Evolutionary conservation across 306 rosid genomes (phyloP), one percentile per base, ranked within the genome.

Genomic region (Cucurbita pepo): DNA sequence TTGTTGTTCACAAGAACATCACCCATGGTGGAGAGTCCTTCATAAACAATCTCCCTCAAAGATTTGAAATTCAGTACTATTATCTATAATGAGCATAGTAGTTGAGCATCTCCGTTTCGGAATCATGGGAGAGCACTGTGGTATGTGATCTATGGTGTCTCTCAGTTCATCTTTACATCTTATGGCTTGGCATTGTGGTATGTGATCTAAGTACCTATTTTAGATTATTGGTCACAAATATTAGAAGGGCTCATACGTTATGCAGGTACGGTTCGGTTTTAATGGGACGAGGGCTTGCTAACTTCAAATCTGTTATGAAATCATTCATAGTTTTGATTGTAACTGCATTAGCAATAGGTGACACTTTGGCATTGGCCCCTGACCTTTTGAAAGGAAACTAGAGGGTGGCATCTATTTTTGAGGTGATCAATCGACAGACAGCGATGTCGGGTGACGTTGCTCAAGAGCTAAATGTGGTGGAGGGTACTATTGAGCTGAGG

Each of bases 321-420:
- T 58, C 98, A 10, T 94, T 94, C 77, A 87, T 94, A 90, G 97
- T 94, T 75, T 74, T 94, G 79, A 94, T 90, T 16, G 88, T 94
- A 56, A 89, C 98, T 22, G 98, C 97, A 43, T 60, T 94, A 37
- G 98, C 96, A 30, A 94, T 94, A 96, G 97, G 97, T 18, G 98
- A 89, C 79, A 84, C 92, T 47, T 78, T 94, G 81, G 97, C 98
- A 15, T 30, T 94, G 57, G 97, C 96, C 43, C 98, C 97, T 1
- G 98, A 94, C 78, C 96, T 94, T 65, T 72, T 94, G 77, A 94
- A 89, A 79, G 98, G 98, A 75, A 90, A 87, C 77, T 96, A 94
- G 80, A 94, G 90, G 98, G 95, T 82, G 67, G 95, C 97, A 45
- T 94, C 98, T 0, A 95, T 94, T 75, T 90, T 94, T 56, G 96